phyloP scores from a whole-genome alignment of 2,329 filamentous ascomycete species.

The Sporothrix mexicana region DNA sequence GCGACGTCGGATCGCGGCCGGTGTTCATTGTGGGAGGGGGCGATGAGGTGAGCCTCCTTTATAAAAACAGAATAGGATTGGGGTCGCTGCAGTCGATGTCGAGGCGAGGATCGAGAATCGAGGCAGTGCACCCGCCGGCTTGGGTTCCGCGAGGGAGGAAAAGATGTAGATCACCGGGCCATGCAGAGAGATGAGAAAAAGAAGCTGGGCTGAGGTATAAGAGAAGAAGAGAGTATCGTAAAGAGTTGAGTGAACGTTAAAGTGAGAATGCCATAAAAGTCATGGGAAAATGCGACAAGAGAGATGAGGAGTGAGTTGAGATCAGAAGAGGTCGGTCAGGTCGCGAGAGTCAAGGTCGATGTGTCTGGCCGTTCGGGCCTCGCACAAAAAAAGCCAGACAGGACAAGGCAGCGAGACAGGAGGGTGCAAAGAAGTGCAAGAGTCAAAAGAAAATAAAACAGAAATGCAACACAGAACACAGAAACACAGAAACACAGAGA shows the following conservation, averaged over 20 bases:
- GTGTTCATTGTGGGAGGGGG: slow-evolving; percentile 41
- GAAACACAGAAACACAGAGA: not conserved
- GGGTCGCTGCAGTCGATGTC: slow-evolving; percentile 9
- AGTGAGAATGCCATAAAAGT: not conserved
- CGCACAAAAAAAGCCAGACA: slow-evolving; percentile 14
- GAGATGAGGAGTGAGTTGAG: not conserved
- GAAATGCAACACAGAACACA: not conserved
- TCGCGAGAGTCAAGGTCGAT: slow-evolving; percentile 1
- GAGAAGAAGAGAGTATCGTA: not conserved
- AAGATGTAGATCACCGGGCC: slow-evolving; percentile 28
- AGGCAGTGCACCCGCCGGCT: slow-evolving; percentile 31
- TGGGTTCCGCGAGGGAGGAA: slow-evolving; percentile 20
- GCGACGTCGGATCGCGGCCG: slow-evolving; percentile 44
- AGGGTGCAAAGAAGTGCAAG: too few species aligned
- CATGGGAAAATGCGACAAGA: not conserved
- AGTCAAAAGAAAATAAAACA: not conserved
- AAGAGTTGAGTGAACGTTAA: not conserved
- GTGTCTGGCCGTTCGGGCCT: slow-evolving; percentile 10
- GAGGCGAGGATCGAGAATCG: slow-evolving; percentile 14
- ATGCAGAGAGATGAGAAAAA: slow-evolving; percentile 16
- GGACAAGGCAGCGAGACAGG: slow-evolving; percentile 13
- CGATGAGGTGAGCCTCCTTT: not conserved
- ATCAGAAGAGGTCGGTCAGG: not conserved
- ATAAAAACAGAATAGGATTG: not conserved
- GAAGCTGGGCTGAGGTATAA: not conserved